Evolutionary conservation across 306 rosid species (phyloP).

Genomic region (Rubus parviflorus): DNA sequence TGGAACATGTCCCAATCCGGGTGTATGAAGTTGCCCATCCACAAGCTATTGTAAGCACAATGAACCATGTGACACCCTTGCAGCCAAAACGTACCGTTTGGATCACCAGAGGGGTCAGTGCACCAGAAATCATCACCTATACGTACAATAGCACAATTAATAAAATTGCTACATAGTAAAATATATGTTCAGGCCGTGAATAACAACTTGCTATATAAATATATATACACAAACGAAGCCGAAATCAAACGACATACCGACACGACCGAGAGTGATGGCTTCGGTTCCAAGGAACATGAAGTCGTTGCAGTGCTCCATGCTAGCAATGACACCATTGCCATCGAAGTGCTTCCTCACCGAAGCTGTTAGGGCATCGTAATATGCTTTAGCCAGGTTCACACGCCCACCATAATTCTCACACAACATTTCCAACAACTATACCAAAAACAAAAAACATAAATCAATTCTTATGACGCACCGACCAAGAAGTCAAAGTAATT

Average conservation of each 20-base stretch:
- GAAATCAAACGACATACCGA: conserved; percentile 49
- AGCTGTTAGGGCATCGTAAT: conserved; percentile 74
- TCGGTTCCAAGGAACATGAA: conserved; percentile 96
- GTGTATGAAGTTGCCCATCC: conserved; percentile 97
- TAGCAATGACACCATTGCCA: conserved; percentile 93
- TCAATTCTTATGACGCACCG: conserved; percentile 34
- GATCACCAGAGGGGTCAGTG: conserved; percentile 88
- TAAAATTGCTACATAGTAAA: neutral
- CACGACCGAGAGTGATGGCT: conserved; percentile 90
- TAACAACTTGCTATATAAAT: neutral
- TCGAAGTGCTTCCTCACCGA: conserved; percentile 82
- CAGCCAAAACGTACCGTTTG: conserved; percentile 89
- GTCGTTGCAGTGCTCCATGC: conserved; percentile 98
- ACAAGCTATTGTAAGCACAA: conserved; percentile 86
- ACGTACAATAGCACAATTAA: neutral
- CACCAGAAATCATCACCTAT: conserved; percentile 97
- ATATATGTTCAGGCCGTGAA: neutral
- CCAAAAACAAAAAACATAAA: neutral
- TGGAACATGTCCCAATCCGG: conserved; percentile 99
- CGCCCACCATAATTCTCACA: conserved; percentile 88
- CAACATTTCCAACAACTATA: conserved; percentile 77
- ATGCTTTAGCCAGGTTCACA: conserved; percentile 87
- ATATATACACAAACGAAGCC: neutral
- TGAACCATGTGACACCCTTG: conserved; percentile 99
- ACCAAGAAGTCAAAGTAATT: conserved; percentile 32